Conservation (phyloP, 306 rosid species). For the Biancaea sappan region DNA sequence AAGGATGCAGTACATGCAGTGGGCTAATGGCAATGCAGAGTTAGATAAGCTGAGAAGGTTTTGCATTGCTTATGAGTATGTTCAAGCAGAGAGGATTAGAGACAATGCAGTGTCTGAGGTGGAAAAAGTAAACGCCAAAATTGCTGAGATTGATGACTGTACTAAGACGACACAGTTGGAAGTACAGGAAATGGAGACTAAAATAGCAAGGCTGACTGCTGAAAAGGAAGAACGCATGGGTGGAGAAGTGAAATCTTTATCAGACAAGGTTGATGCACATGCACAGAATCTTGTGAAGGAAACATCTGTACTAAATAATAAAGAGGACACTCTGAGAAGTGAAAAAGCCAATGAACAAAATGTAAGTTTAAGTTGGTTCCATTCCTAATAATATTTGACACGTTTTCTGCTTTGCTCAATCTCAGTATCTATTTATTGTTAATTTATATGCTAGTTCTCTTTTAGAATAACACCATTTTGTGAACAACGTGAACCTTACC, state of each 20-base stretch:
- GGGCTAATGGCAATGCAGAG: conserved; percentile 97
- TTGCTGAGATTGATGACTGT: conserved; percentile 64
- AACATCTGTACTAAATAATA: conserved; percentile 66
- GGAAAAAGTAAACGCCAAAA: conserved; percentile 73
- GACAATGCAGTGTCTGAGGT: conserved; percentile 72
- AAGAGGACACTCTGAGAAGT: conserved; percentile 73
- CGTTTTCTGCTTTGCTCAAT: conserved; percentile 15
- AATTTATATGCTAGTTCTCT: conserved; percentile 6
- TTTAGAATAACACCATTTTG: conserved; percentile 19
- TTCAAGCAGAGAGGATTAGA: conserved; percentile 76
- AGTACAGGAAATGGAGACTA: conserved; percentile 76
- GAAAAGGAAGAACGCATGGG: conserved; percentile 95
- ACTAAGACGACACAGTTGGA: conserved; percentile 46
- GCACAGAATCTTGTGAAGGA: conserved; percentile 82
- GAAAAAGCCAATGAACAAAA: conserved; percentile 78
- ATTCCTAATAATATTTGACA: background rate
- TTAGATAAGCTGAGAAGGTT: conserved; percentile 88
- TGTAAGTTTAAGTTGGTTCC: conserved; percentile 45
- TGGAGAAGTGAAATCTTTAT: conserved; percentile 79
- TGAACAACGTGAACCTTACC: background rate
- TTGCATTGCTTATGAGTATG: conserved; percentile 81
- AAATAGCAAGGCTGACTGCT: conserved; percentile 64
- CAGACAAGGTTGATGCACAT: conserved; percentile 70
- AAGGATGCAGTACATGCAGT: conserved; percentile 91
- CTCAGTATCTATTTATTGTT: background rate